Percentiles rank a stretch among this genome's conserved stretches.
Evolutionary conservation across 345 rosid species (phyloP).

Genomic region (thale cress (Arabidopsis thaliana)): DNA sequence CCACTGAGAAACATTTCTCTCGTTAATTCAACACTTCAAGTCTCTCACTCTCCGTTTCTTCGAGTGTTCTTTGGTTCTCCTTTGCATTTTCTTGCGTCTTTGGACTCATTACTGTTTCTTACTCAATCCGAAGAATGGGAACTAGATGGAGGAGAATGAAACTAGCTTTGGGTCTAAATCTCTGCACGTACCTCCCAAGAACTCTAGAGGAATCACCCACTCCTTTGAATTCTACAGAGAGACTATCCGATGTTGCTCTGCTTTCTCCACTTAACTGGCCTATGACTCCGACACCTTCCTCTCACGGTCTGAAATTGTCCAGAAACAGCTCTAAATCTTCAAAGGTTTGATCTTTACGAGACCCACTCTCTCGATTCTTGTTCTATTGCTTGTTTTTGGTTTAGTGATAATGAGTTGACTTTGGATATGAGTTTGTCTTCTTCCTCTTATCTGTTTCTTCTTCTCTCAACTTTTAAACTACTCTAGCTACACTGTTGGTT

Average conservation of each 20-base stretch:
- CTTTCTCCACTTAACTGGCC: conserved; percentile 74
- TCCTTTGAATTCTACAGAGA: conserved; percentile 57
- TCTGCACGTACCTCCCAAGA: conserved; percentile 71
- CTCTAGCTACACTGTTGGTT: not conserved
- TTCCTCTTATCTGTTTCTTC: conserved; percentile 33
- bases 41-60: not conserved
- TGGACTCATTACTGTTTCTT: conserved; percentile 10
- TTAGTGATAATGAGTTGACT: conserved; percentile 29
- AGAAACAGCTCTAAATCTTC: conserved; percentile 82
- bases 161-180: conserved; percentile 73
- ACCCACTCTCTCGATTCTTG: conserved; percentile 40
- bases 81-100: not conserved
- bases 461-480: not conserved
- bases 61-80: conserved; percentile 25
- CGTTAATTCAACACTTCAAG: conserved; percentile 7
- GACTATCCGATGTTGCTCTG: conserved; percentile 81
- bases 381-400: conserved; percentile 21
- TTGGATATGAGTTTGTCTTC: conserved; percentile 37
- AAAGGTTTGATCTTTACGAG: conserved; percentile 58
- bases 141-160: conserved; percentile 89
- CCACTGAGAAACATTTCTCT: conserved; percentile 15
- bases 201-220: conserved; percentile 59
- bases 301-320: conserved; percentile 69
- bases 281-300: conserved; percentile 81
- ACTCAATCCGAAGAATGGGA: conserved; percentile 53